These are phyloP conservation scores for Auricularia auricula-judae DNA, from an alignment of 768 basidiomycete genomes.

Conservation along the genomic window DNA sequence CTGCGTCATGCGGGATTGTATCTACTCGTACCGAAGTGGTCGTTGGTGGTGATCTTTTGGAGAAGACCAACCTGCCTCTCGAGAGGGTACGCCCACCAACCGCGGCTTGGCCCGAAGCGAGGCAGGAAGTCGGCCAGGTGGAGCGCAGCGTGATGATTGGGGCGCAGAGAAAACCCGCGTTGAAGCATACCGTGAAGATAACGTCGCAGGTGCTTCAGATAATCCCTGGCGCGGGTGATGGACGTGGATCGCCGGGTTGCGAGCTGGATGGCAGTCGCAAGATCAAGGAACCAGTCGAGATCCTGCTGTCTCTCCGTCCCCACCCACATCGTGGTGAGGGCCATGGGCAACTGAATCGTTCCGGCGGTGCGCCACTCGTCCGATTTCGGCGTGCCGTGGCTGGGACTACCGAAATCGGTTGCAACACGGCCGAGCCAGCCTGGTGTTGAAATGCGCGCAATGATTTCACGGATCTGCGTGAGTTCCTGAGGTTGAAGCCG, in stretches of 20 bases:
- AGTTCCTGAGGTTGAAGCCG: background rate
- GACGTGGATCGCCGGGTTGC: background rate
- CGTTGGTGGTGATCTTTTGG: constrained; percentile 6
- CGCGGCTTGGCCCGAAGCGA: constrained; percentile 22
- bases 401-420: background rate
- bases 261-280: background rate
- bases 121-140: constrained; percentile 19
- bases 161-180: constrained; percentile 5
- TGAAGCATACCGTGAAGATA: background rate
- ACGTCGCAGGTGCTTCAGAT: background rate
- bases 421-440: background rate
- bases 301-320: background rate
- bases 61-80: constrained; percentile 18
- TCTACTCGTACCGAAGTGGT: background rate
- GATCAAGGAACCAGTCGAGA: background rate
- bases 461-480: background rate
- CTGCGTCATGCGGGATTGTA: background rate
- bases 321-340: background rate
- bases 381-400: background rate
- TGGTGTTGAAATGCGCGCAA: background rate
- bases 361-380: background rate
- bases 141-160: constrained; percentile 23
- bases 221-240: background rate
- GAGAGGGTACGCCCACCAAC: constrained; percentile 26
- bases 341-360: background rate